These are phyloP conservation scores for Cyphellophora attinorum DNA, from an alignment of 2,329 filamentous ascomycete species.

Conservation along the genomic window DNA sequence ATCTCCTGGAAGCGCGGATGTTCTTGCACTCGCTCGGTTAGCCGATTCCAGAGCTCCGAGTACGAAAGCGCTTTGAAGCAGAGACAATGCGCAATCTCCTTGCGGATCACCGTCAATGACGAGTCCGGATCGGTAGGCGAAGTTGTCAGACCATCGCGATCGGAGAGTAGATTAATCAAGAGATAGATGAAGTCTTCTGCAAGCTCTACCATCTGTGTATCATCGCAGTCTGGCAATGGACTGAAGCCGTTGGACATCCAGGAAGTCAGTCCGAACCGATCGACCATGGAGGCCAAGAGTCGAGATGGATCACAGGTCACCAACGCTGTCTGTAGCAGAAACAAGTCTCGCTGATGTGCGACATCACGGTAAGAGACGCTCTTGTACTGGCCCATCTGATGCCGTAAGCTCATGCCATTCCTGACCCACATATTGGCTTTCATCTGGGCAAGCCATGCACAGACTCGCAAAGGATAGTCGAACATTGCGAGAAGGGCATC, in stretches of 20 bases:
- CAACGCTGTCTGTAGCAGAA: conserved; percentile 82
- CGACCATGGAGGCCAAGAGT: conserved; percentile 79
- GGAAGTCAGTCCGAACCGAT: conserved; percentile 77
- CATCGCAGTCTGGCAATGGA: conserved; percentile 67
- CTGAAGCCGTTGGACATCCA: conserved; percentile 83
- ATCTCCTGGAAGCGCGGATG: conserved; percentile 79
- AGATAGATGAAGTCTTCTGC: conserved; percentile 94
- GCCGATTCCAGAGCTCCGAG: conserved; percentile 75
- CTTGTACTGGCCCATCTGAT: conserved; percentile 89
- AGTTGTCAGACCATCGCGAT: conserved; percentile 70
- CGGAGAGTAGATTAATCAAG: conserved; percentile 80
- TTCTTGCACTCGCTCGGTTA: conserved; percentile 84
- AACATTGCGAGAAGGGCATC: conserved; percentile 81
- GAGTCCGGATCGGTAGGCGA: conserved; percentile 56
- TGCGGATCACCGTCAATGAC: conserved; percentile 63
- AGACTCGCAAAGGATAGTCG: conserved; percentile 86
- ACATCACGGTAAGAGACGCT: conserved; percentile 84
- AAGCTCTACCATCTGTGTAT: conserved; percentile 79
- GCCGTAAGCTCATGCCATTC: conserved; percentile 88
- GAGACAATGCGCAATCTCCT: conserved; percentile 85
- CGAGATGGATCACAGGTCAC: conserved; percentile 75
- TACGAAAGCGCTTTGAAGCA: conserved; percentile 96
- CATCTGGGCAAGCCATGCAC: conserved; percentile 95
- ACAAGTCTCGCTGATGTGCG: conserved; percentile 88
- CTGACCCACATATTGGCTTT: conserved; percentile 98